Evolutionary conservation across 106 monocot species (phyloP).

Genomic region (Dendrobium huoshanense): DNA sequence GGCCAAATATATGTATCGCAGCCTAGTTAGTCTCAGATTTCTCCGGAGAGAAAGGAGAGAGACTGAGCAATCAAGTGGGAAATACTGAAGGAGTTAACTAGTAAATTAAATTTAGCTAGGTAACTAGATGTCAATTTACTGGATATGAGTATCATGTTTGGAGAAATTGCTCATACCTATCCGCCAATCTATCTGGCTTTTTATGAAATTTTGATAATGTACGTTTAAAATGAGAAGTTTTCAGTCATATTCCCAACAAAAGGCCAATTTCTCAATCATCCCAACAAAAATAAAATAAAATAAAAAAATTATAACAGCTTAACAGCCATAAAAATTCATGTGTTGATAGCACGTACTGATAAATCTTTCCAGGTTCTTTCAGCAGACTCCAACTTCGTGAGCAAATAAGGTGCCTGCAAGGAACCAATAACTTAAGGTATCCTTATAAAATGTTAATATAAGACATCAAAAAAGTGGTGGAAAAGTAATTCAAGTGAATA

Average conservation of each 20-base stretch:
- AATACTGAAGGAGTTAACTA: neutral
- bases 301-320: neutral
- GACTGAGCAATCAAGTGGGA: no score
- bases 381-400: slow-evolving; percentile 81
- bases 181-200: neutral
- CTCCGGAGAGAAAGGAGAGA: neutral
- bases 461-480: neutral
- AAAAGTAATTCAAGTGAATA: neutral
- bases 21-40: neutral
- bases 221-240: neutral
- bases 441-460: neutral
- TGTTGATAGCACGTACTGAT: slow-evolving; percentile 50
- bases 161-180: neutral
- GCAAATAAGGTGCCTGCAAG: slow-evolving; percentile 75
- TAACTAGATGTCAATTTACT: neutral
- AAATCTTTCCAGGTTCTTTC: slow-evolving; percentile 96
- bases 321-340: neutral
- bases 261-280: neutral
- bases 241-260: neutral
- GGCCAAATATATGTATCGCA: neutral
- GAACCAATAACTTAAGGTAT: slow-evolving; percentile 2
- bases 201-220: neutral
- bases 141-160: neutral
- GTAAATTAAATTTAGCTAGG: neutral
- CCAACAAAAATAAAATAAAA: neutral